phyloP scores from a whole-genome alignment of 441 rosid species.

The Hura crepitans region DNA sequence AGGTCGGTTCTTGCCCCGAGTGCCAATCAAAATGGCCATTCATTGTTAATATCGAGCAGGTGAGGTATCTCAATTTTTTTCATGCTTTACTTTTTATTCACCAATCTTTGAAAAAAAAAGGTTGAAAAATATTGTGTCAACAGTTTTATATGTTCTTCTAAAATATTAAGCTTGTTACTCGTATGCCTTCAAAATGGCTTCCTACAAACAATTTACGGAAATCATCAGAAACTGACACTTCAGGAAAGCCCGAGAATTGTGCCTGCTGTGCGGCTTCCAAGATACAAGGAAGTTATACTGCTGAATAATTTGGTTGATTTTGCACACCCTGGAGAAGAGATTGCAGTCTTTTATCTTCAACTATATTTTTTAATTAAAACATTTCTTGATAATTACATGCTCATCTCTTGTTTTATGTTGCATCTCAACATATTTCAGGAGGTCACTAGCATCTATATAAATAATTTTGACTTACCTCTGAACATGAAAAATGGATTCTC shows the following conservation, averaged over 20 bases:
- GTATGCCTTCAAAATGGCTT: constrained; percentile 15
- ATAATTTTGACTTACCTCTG: constrained; percentile 86
- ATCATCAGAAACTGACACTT: constrained; percentile 95
- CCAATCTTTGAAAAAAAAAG: too few relatives aligned
- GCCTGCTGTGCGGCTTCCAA: constrained; percentile 98
- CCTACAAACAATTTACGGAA: constrained; percentile 86
- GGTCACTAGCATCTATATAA: constrained; percentile 88
- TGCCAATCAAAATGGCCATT: constrained; percentile 98
- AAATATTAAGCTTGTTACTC: neutral
- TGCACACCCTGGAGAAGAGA: constrained; percentile 97
- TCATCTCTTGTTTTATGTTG: constrained; percentile 1
- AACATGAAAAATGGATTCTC: constrained; percentile 97
- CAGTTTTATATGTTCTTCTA: neutral
- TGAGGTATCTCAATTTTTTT: constrained; percentile 24
- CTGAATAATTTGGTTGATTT: constrained; percentile 92
- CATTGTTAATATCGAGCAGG: constrained; percentile 95
- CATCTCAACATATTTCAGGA: constrained; percentile 49
- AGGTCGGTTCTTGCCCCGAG: constrained; percentile 97
- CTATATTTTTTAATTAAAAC: neutral
- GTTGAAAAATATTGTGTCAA: too few relatives aligned
- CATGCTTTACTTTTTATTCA: constrained; percentile 3
- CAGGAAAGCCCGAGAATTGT: constrained; percentile 99
- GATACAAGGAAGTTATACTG: constrained; percentile 95
- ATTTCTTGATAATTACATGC: constrained; percentile 8
- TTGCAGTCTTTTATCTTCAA: constrained; percentile 52